Evolutionary conservation across 129 eudicot genomes (phyloP), one percentile per base, ranked within the genome.

Genomic region (Saposhnikovia divaricata): DNA sequence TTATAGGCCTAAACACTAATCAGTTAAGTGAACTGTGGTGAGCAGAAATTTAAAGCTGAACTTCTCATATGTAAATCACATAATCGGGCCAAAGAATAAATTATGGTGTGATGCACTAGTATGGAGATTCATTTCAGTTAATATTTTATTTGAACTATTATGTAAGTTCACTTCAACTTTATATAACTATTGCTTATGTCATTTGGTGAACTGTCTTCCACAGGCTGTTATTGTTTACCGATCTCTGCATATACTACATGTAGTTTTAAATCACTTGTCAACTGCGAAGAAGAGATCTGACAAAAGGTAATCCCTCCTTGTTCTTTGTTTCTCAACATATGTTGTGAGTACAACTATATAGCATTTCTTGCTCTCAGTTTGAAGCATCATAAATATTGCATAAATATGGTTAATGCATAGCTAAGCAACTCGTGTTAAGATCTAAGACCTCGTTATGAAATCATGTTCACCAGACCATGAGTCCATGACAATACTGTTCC

Each of bases 221-320:
- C 96, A 93, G 98, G 89, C 51, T 79, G 81, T 74, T 80, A 84
- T 93, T 84, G 89, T 89, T 82, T 86, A 83, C 68, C 85, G 87
- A 78, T 86, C 97, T 80, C 87, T 93, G 63, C 85, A 89, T 37
- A 81, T 93, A 55, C 81, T 93, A 38, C 89, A 80, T 82, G 81
- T 77, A 77, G 82, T 85, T 80, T 85, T 91, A 85, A 84, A 81
- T 78, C 82, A 80, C 84, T 65, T 85, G 57, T 57, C 82, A 47
- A 57, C 74, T 79, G 81, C 81, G 83, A 88, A 87, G 55, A 86
- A 78, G 82, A 84, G 75, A 75, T 40, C 40, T 66, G 34, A 71
- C 65, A n/a, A 71, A 77, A 84, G 98, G 98, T 91, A 80, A 16
- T 15, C 13, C 57, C 13, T 46, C n/a, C 9, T 15, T 37, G 43